Evolutionary conservation across 2,329 filamentous ascomycete species (phyloP).

Genomic region (Phyllosticta capitalensis): DNA sequence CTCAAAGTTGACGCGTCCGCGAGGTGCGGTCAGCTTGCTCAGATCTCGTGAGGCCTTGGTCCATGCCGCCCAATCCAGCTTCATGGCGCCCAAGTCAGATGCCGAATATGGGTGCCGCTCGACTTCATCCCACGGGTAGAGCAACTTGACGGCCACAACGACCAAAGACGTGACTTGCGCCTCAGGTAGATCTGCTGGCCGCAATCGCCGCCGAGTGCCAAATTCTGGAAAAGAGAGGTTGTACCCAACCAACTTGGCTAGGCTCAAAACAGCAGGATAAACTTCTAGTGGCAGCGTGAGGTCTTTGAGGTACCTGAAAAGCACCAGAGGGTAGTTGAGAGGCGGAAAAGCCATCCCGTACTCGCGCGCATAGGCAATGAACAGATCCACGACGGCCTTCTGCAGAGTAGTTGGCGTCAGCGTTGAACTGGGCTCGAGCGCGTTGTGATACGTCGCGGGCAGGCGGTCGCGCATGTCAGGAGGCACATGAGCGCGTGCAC

Average conservation of each 20-base stretch:
- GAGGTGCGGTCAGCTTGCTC: neutral
- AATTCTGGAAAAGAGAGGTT: constrained; percentile 48
- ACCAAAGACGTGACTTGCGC: constrained; percentile 61
- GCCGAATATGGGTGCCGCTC: constrained; percentile 41
- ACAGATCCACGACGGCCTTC: constrained; percentile 49
- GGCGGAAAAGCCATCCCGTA: constrained; percentile 64
- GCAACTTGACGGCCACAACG: constrained; percentile 66
- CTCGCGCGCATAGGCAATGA: constrained; percentile 54
- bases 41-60: neutral
- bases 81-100: constrained; percentile 48
- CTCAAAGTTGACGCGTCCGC: constrained; percentile 25
- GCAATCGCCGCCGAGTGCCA: constrained; percentile 12
- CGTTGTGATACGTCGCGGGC: constrained; percentile 50
- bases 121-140: constrained; percentile 62
- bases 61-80: constrained; percentile 69
- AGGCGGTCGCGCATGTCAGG: constrained; percentile 56
- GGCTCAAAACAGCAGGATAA: constrained; percentile 48
- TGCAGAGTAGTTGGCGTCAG: constrained; percentile 53
- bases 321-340: constrained; percentile 58
- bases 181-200: constrained; percentile 47
- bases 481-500: constrained; percentile 50
- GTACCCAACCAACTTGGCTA: constrained; percentile 44
- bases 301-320: constrained; percentile 57
- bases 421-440: constrained; percentile 45
- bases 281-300: constrained; percentile 67